phyloP scores from a whole-genome alignment of 208 protist species.

The Trypanosoma lewisi region DNA sequence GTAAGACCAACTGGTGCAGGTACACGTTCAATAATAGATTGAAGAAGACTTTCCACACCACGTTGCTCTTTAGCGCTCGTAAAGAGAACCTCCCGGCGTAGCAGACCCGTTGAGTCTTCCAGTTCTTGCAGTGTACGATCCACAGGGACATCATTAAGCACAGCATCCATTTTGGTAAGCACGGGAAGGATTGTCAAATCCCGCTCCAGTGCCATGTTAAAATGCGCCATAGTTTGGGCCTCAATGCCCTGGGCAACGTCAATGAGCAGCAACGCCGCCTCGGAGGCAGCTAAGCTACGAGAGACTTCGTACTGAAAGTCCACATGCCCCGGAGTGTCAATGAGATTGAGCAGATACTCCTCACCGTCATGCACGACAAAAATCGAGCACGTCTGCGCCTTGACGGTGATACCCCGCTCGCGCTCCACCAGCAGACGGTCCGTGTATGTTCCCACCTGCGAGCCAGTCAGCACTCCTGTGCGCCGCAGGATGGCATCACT shows the following conservation, averaged over 20 bases:
- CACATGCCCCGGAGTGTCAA: constrained; percentile 97
- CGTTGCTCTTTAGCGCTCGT: constrained; percentile 92
- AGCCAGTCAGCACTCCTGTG: constrained; percentile 63
- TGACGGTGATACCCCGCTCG: constrained; percentile 96
- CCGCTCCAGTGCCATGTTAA: constrained; percentile 91
- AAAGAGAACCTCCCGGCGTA: constrained; percentile 81
- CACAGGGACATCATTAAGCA: constrained; percentile 68
- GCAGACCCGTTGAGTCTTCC: constrained; percentile 84
- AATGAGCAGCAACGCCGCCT: constrained; percentile 90
- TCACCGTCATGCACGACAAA: constrained; percentile 45
- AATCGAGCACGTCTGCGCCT: constrained; percentile 93
- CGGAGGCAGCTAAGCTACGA: constrained; percentile 92
- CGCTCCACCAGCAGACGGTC: constrained; percentile 95
- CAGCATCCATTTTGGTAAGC: constrained; percentile 89
- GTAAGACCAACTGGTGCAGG: constrained; percentile 60
- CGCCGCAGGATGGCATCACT: constrained; percentile 85
- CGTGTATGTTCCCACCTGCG: constrained; percentile 76
- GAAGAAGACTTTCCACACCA: constrained; percentile 87
- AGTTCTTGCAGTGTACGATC: constrained; percentile 76
- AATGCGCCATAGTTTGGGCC: constrained; percentile 97
- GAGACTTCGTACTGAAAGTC: constrained; percentile 98
- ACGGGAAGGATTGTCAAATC: constrained; percentile 85
- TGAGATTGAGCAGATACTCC: constrained; percentile 95
- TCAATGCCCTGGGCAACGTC: constrained; percentile 93
- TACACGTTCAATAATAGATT: constrained; percentile 90